Percentiles rank a stretch among this genome's conserved stretches.
phyloP scores from a whole-genome alignment of 1,284 basidiomycete genomes.

The Schizophyllum amplum region DNA sequence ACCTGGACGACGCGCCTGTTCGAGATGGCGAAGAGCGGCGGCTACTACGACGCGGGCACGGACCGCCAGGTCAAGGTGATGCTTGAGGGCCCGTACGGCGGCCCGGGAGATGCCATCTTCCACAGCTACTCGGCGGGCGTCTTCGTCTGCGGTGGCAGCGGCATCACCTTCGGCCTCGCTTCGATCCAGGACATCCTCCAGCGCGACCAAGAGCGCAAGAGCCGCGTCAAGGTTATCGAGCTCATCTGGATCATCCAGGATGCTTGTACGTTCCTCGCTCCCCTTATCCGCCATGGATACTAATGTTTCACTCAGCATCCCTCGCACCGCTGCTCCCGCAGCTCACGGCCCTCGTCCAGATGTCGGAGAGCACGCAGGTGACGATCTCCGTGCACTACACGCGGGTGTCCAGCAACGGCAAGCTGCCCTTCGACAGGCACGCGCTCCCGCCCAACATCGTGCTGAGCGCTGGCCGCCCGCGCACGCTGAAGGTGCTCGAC shows the following conservation, averaged over 20 bases:
- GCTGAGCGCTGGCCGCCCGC: conserved; percentile 43
- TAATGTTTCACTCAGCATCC: conserved; percentile 29
- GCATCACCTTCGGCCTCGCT: conserved; percentile 62
- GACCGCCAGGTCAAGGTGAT: conserved; percentile 44
- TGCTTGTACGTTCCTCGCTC: conserved; percentile 14
- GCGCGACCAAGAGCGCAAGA: conserved; percentile 40
- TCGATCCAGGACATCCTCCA: conserved; percentile 58
- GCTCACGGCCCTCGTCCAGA: conserved; percentile 43
- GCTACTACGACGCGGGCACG: conserved; percentile 31
- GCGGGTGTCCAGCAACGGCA: conserved; percentile 33
- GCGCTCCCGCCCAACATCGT: conserved; percentile 37
- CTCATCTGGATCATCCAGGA: conserved; percentile 64
- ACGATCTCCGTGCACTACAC: conserved; percentile 61
- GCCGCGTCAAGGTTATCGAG: conserved; percentile 53
- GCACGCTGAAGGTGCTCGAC: conserved; percentile 33
- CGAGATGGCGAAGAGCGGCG: conserved; percentile 39
- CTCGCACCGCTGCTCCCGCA: conserved; percentile 47
- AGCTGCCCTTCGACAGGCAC: conserved; percentile 24
- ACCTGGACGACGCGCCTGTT: too few relatives aligned
- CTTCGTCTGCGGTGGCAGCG: conserved; percentile 65
- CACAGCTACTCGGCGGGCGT: conserved; percentile 59
- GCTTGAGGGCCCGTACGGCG: conserved; percentile 74
- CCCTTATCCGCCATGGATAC: too few relatives aligned
- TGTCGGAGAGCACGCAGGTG: conserved; percentile 33
- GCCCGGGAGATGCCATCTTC: conserved; percentile 51